Evolutionary conservation across 2,329 filamentous ascomycete species (phyloP).

Genomic region (Fusarium nanum): DNA sequence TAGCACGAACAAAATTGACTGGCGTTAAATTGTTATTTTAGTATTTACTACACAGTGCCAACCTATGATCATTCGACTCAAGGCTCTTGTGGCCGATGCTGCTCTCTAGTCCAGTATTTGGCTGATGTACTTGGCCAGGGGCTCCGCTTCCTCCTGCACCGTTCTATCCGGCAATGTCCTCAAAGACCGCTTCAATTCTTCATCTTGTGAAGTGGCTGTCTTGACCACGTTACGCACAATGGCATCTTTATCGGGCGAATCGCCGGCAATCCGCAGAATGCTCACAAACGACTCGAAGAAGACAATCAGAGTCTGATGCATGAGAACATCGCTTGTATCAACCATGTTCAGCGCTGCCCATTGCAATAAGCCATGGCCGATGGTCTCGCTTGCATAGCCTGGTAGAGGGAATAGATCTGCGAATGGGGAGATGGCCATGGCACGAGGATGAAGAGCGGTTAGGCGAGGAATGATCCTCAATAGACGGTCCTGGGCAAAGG

Average conservation of each 20-base stretch:
- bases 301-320: conserved; percentile 64
- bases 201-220: conserved; percentile 56
- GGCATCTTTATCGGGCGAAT: conserved; percentile 51
- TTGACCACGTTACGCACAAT: conserved; percentile 55
- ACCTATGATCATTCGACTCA: neutral
- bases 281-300: conserved; percentile 65
- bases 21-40: neutral
- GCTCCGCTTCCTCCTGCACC: conserved; percentile 63
- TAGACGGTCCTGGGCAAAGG: conserved; percentile 65
- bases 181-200: conserved; percentile 54
- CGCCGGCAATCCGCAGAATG: conserved; percentile 58
- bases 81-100: neutral
- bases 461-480: conserved; percentile 64
- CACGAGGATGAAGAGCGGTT: conserved; percentile 58
- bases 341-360: conserved; percentile 66
- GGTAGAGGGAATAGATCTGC: conserved; percentile 35
- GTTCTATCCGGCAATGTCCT: conserved; percentile 60
- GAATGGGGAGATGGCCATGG: conserved; percentile 54
- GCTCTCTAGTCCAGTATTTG: conserved; percentile 50
- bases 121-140: conserved; percentile 58
- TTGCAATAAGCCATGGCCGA: conserved; percentile 58
- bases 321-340: conserved; percentile 60
- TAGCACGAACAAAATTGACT: neutral
- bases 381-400: conserved; percentile 28
- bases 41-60: neutral